A percentile compares a stretch with the other conserved stretches of the same genome.
Conservation (phyloP, 2,329 filamentous ascomycete genomes). For the Seiridium cupressi region DNA sequence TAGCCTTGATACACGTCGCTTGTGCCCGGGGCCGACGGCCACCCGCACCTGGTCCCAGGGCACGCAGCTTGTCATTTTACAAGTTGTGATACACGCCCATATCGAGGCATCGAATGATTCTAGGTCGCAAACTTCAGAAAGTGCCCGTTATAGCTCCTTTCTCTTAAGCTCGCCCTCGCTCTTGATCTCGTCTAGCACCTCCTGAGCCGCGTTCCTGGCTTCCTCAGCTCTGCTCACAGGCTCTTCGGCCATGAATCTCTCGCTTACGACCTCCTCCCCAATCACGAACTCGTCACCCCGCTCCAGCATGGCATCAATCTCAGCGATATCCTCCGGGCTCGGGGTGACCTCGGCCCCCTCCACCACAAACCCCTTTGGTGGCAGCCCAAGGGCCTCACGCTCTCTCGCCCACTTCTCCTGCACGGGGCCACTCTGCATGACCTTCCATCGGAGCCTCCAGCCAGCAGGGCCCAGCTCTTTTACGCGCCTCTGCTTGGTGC, state of each 20-base stretch:
- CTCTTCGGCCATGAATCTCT: constrained; percentile 7
- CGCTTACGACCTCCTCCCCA: constrained; percentile 34
- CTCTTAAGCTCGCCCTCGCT: too few species aligned
- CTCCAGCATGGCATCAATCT: constrained; percentile 39
- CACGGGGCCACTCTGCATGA: constrained; percentile 75
- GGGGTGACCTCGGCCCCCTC: constrained; percentile 18
- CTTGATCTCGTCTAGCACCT: constrained; percentile 28
- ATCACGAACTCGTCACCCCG: constrained; percentile 45
- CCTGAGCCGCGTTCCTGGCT: constrained; percentile 19
- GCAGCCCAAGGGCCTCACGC: constrained; percentile 64
- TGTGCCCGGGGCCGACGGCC: background rate
- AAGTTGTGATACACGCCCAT: background rate
- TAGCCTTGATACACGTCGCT: background rate
- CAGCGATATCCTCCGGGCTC: constrained; percentile 29
- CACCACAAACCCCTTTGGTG: constrained; percentile 36
- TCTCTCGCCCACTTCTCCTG: constrained; percentile 65
- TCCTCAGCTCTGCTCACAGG: constrained; percentile 21
- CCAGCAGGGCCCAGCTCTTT: constrained; percentile 86
- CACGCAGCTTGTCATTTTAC: too few species aligned
- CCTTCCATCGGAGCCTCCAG: constrained; percentile 84
- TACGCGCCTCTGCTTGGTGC: constrained; percentile 72
- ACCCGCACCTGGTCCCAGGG: background rate
- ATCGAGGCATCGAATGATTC: background rate
- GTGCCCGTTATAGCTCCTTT: too few species aligned
- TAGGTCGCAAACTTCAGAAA: background rate